phyloP scores from a whole-genome alignment of 768 basidiomycete species.

The Infundibulicybe gibba region DNA sequence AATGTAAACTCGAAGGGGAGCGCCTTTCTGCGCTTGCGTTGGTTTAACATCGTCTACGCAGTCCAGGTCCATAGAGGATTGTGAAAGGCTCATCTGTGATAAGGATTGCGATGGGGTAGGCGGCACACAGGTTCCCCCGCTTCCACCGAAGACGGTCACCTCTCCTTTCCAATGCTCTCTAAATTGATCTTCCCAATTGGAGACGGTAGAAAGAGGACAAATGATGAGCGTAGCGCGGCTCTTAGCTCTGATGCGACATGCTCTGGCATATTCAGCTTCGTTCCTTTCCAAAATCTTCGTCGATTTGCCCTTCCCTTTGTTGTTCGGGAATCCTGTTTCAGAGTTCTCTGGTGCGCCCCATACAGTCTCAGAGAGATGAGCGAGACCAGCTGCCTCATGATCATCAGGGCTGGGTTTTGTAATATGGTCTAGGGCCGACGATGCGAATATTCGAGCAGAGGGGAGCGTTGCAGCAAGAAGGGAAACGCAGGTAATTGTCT shows the following conservation, averaged over 20 bases:
- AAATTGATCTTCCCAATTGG: slow-evolving; percentile 99
- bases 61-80: slow-evolving; percentile 23
- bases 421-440: slow-evolving; percentile 43
- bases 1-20: slow-evolving; percentile 80
- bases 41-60: slow-evolving; percentile 28
- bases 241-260: slow-evolving; percentile 74
- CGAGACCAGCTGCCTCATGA: slow-evolving; percentile 29
- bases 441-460: slow-evolving; percentile 65
- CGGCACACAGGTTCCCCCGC: slow-evolving; percentile 38
- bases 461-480: slow-evolving; percentile 83
- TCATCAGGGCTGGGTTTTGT: slow-evolving; percentile 30
- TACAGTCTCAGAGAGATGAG: slow-evolving; percentile 75
- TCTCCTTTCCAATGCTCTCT: slow-evolving; percentile 94
- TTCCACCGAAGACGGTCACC: slow-evolving; percentile 80
- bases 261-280: slow-evolving; percentile 66
- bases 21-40: slow-evolving; percentile 40
- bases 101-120: slow-evolving; percentile 31
- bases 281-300: slow-evolving; percentile 65
- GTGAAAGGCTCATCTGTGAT: slow-evolving; percentile 30
- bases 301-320: slow-evolving; percentile 65
- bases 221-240: slow-evolving; percentile 94
- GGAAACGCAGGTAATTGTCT: slow-evolving; percentile 94
- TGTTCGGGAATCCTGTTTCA: slow-evolving; percentile 23
- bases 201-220: slow-evolving; percentile 93
- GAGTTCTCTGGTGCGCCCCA: slow-evolving; percentile 75